A percentile compares a stretch with the other conserved stretches of the same genome.
Evolutionary conservation across 805 yeast species (phyloP).

Genomic region (Maudiozyma saulgeensis): DNA sequence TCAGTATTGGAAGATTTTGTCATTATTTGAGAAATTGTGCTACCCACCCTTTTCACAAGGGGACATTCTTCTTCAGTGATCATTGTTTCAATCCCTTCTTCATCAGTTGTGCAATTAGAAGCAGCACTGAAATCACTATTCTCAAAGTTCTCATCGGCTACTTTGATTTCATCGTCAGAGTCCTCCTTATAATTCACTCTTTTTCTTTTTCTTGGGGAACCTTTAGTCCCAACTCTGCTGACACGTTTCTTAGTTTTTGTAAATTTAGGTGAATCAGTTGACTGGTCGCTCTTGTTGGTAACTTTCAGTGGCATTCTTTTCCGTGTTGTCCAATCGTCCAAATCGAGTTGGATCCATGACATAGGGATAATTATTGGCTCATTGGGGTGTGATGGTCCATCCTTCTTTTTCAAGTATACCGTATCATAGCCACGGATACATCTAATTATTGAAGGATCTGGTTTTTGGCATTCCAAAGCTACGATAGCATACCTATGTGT

Average conservation of each 20-base stretch:
- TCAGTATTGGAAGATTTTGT: not conserved
- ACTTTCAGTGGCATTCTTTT: not conserved
- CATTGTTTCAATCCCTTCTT: no score
- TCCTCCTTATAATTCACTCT: not conserved
- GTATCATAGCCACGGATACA: conserved; percentile 57
- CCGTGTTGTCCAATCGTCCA: conserved; percentile 29
- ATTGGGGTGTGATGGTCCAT: conserved; percentile 14
- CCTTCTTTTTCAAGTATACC: conserved; percentile 31
- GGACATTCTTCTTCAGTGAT: no score
- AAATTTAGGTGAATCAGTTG: not conserved
- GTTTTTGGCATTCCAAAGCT: conserved; percentile 32
- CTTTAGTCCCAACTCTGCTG: not conserved
- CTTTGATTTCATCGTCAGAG: not conserved
- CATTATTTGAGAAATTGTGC: no score
- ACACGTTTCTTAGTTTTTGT: not conserved
- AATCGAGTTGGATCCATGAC: conserved; percentile 26
- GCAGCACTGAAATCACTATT: no score
- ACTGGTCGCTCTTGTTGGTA: not conserved
- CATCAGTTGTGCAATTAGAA: no score
- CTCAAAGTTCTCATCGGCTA: not conserved
- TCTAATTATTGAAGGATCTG: conserved; percentile 27
- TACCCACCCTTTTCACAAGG: no score
- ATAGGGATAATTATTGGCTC: conserved; percentile 17
- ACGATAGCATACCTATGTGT: conserved; percentile 34
- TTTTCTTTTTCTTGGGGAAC: not conserved